These are phyloP conservation scores for Sarocladium brachiariae DNA, from an alignment of 2,329 filamentous ascomycete species.

Conservation along the genomic window DNA sequence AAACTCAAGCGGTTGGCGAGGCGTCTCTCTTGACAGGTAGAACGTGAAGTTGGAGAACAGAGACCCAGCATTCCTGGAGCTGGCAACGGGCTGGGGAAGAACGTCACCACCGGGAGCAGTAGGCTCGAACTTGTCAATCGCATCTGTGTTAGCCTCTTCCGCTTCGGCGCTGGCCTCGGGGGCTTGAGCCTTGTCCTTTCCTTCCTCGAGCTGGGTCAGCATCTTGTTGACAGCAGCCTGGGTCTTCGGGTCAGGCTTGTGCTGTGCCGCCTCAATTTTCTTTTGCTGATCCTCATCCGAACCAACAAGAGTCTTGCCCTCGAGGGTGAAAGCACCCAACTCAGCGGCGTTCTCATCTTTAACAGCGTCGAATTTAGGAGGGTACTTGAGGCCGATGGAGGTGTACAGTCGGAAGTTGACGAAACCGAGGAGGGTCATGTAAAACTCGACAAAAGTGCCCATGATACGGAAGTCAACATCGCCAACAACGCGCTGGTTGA, in stretches of 20 bases:
- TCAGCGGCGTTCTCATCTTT: conserved; percentile 89
- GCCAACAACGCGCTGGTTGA: conserved; percentile 88
- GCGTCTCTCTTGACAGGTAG: conserved; percentile 90
- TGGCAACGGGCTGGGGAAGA: conserved; percentile 68
- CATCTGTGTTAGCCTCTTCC: conserved; percentile 43
- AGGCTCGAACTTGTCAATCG: conserved; percentile 88
- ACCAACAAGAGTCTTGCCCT: conserved; percentile 59
- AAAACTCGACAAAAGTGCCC: conserved; percentile 98
- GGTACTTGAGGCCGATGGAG: conserved; percentile 84
- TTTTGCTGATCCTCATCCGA: conserved; percentile 43
- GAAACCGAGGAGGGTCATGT: conserved; percentile 91
- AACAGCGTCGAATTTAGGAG: conserved; percentile 81
- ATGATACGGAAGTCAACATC: conserved; percentile 99
- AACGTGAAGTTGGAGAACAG: conserved; percentile 86
- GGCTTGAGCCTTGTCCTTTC: conserved; percentile 30
- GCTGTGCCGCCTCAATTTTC: conserved; percentile 39
- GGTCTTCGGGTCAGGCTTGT: conserved; percentile 53
- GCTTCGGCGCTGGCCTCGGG: conserved; percentile 35
- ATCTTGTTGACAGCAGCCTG: conserved; percentile 64
- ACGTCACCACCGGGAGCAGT: conserved; percentile 78
- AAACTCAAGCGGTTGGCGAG: conserved; percentile 84
- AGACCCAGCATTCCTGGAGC: conserved; percentile 59
- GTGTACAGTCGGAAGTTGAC: conserved; percentile 96
- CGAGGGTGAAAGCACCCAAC: conserved; percentile 82
- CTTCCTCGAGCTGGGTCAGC: conserved; percentile 56